Conservation (phyloP, 1,284 basidiomycete genomes). For the Heterobasidion occidentale region DNA sequence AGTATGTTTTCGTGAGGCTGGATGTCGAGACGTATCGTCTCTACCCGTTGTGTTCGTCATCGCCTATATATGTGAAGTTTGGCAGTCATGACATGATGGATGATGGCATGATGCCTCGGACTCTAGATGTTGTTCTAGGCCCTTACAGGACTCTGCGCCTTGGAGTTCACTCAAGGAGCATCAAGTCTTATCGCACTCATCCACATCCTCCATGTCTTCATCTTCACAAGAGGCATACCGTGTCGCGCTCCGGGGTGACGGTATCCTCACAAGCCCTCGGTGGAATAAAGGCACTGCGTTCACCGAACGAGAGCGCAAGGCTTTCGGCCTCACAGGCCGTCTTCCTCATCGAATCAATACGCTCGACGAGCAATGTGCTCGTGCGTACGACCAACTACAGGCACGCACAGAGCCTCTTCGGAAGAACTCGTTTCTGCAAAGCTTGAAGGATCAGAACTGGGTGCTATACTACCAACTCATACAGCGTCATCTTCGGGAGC, state of each 20-base stretch:
- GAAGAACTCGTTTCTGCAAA: constrained; percentile 68
- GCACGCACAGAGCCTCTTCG: constrained; percentile 39
- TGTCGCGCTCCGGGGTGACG: constrained; percentile 50
- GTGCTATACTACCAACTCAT: constrained; percentile 68
- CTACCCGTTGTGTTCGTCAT: too few species aligned
- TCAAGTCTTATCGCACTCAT: background rate
- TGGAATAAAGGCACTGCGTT: constrained; percentile 76
- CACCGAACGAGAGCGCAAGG: constrained; percentile 53
- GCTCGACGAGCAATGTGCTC: constrained; percentile 66
- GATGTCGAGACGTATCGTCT: too few species aligned
- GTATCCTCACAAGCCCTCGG: constrained; percentile 54
- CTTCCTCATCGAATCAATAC: constrained; percentile 70
- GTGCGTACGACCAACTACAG: constrained; percentile 64
- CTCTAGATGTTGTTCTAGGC: too few species aligned
- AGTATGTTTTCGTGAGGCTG: too few species aligned
- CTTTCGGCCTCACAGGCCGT: constrained; percentile 70
- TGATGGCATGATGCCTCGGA: too few species aligned
- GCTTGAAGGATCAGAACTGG: constrained; percentile 69
- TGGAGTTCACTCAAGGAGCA: too few species aligned
- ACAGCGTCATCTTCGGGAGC: constrained; percentile 55
- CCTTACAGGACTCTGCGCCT: too few species aligned
- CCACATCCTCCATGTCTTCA: background rate
- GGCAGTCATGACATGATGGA: too few species aligned
- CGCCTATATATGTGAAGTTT: too few species aligned
- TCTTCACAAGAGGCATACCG: constrained; percentile 20